Evolutionary conservation across 306 rosid genomes (phyloP).

Genomic region (Quercus cerris): DNA sequence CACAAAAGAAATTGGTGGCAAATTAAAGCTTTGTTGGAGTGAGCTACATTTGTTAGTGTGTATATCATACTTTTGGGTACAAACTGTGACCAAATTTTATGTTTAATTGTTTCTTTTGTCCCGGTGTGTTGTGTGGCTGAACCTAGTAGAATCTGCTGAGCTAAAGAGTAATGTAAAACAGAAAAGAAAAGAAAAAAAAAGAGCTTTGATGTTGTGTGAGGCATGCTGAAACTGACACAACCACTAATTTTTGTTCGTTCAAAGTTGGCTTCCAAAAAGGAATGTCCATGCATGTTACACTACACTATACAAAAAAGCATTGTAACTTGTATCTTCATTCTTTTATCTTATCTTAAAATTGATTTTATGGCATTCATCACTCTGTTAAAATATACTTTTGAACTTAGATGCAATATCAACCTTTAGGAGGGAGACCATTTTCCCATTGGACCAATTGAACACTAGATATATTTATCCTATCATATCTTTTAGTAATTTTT

Average conservation of each 20-base stretch:
- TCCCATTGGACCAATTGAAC: background rate
- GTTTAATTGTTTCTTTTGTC: conserved; percentile 7
- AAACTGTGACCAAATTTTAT: background rate
- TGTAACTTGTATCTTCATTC: conserved; percentile 26
- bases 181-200: background rate
- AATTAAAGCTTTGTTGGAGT: too few relatives aligned
- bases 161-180: conserved; percentile 34
- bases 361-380: background rate
- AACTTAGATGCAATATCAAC: background rate
- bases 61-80: background rate
- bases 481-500: background rate
- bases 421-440: background rate
- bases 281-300: conserved; percentile 25
- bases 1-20: too few relatives aligned
- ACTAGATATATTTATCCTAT: background rate
- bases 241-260: conserved; percentile 66
- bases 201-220: conserved; percentile 38
- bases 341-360: conserved; percentile 13
- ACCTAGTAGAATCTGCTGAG: conserved; percentile 28
- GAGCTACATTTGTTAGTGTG: too few relatives aligned
- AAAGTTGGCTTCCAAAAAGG: conserved; percentile 37
- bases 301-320: background rate
- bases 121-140: conserved; percentile 18
- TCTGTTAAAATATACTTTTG: background rate
- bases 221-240: conserved; percentile 68